These are phyloP conservation scores for Fraxinus quadrangulata DNA, from an alignment of 257 asterid species.

Conservation along the genomic window DNA sequence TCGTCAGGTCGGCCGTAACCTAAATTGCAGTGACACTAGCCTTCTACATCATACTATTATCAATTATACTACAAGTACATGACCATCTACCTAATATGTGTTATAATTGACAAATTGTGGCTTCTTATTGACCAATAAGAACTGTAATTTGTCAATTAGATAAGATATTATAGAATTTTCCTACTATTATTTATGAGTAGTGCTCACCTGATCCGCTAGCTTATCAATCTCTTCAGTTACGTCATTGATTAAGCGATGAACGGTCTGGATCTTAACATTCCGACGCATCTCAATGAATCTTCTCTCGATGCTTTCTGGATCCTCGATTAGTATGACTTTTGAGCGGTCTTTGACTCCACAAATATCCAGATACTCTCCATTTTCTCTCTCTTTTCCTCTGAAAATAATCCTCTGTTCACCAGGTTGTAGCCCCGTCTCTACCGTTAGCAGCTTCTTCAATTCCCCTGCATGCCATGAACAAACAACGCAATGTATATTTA, in stretches of 20 bases:
- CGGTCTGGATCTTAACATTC: slow-evolving; percentile 56
- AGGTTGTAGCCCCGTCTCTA: slow-evolving; percentile 58
- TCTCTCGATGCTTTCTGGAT: slow-evolving; percentile 55
- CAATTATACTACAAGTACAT: too few relatives aligned
- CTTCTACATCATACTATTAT: too few relatives aligned
- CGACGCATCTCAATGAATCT: slow-evolving; percentile 50
- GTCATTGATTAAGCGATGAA: slow-evolving; percentile 46
- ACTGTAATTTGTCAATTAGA: too few relatives aligned
- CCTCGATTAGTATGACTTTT: slow-evolving; percentile 54
- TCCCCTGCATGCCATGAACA: slow-evolving; percentile 42
- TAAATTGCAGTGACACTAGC: slow-evolving; percentile 16
- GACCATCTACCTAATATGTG: too few relatives aligned
- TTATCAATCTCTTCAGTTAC: slow-evolving; percentile 50
- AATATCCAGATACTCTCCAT: slow-evolving; percentile 58
- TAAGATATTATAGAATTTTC: too few relatives aligned
- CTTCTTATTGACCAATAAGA: too few relatives aligned
- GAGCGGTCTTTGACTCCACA: slow-evolving; percentile 72
- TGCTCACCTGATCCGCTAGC: slow-evolving; percentile 65
- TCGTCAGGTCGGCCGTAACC: background rate
- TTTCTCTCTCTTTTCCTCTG: slow-evolving; percentile 63
- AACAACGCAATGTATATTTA: background rate
- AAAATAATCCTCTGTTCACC: slow-evolving; percentile 59
- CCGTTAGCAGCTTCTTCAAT: slow-evolving; percentile 58
- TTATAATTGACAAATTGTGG: too few relatives aligned
- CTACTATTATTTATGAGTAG: slow-evolving; percentile 7